A percentile compares a stretch with the other conserved stretches of the same genome.
Conservation (phyloP, 2,329 filamentous ascomycete genomes). For the Chlorencoelia australis region DNA sequence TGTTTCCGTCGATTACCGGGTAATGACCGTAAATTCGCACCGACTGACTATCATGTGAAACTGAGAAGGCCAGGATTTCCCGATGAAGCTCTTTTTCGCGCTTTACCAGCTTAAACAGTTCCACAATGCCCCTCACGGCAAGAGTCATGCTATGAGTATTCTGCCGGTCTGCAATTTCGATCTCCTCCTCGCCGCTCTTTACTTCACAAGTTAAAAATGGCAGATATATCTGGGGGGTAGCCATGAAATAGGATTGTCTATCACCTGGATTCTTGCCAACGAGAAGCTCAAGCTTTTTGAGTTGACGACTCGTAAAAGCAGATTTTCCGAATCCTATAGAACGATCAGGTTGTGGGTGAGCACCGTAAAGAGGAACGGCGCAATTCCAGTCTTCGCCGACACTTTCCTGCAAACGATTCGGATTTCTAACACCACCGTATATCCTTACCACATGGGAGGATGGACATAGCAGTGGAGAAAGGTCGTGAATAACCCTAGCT, state of each 20-base stretch:
- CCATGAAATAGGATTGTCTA: constrained; percentile 25
- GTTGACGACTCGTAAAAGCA: no score
- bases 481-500: constrained; percentile 21
- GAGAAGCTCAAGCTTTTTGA: no score
- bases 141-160: constrained; percentile 25
- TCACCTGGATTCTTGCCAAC: no score
- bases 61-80: neutral
- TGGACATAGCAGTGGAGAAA: constrained; percentile 29
- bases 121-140: neutral
- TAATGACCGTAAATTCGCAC: constrained; percentile 1
- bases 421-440: no score
- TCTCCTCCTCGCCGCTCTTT: constrained; percentile 31
- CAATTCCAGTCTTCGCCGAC: no score
- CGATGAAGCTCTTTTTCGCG: constrained; percentile 1
- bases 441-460: no score
- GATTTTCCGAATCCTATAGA: constrained; percentile 31
- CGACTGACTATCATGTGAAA: neutral
- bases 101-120: neutral
- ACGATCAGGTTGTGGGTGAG: constrained; percentile 35
- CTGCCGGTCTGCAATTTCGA: constrained; percentile 28
- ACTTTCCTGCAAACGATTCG: no score
- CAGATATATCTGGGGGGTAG: constrained; percentile 38
- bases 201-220: constrained; percentile 40
- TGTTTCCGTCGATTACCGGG: neutral
- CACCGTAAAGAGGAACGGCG: no score